These are phyloP conservation scores for Cudoniella acicularis DNA, from an alignment of 495 filamentous ascomycete genomes.

Conservation along the genomic window DNA sequence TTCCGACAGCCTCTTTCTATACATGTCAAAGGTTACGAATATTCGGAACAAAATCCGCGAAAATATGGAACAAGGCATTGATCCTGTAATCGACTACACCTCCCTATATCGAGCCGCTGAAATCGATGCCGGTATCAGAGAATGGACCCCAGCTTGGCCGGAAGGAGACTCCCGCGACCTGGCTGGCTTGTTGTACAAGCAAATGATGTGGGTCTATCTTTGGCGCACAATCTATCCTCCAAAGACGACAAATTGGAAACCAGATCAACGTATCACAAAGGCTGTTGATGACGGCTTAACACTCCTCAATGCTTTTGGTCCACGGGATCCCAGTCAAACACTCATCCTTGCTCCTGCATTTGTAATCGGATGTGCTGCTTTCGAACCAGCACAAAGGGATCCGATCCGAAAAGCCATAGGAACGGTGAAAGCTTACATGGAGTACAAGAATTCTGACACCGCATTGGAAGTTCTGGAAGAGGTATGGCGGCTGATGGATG, in stretches of 20 bases:
- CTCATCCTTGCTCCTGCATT: conserved; percentile 87
- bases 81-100: conserved; percentile 71
- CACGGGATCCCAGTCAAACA: conserved; percentile 58
- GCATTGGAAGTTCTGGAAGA: conserved; percentile 71
- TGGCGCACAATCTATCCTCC: conserved; percentile 79
- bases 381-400: conserved; percentile 63
- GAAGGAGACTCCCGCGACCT: conserved; percentile 67
- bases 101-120: conserved; percentile 69
- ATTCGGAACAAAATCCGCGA: conserved; percentile 73
- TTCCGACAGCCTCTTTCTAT: conserved; percentile 78
- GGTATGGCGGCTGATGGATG: conserved; percentile 82
- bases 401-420: conserved; percentile 66
- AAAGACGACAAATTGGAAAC: conserved; percentile 27
- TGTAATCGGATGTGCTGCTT: conserved; percentile 82
- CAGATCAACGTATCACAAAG: conserved; percentile 60
- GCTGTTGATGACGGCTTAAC: conserved; percentile 77
- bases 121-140: conserved; percentile 72
- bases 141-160: conserved; percentile 71
- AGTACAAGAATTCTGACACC: conserved; percentile 75
- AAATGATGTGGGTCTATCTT: conserved; percentile 89
- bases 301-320: conserved; percentile 58
- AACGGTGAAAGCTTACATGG: conserved; percentile 70
- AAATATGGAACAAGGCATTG: conserved; percentile 57
- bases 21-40: conserved; percentile 74
- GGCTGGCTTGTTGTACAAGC: conserved; percentile 80